Base-by-base conservation (phyloP, 768 basidiomycete species). In the Tephrocybe rancida region DNA sequence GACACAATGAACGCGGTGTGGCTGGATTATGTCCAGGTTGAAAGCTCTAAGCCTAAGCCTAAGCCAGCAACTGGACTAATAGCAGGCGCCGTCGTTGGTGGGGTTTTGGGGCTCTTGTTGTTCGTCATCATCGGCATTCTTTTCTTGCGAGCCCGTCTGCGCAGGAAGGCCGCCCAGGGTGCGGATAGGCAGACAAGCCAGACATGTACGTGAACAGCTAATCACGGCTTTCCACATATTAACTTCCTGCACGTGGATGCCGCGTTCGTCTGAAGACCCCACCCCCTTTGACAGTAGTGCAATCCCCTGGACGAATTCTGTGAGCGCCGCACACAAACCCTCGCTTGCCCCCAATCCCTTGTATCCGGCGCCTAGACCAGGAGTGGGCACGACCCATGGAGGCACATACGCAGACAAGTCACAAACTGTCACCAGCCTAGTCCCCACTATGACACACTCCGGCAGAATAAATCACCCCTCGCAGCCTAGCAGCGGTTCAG, bases 21-120 rank as follows among this genome's bases (percentile, higher is more conserved):
- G 53, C 48, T 54, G n/a, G 53, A 54, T 16, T 54, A 54, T 21
- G 18, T 54, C 21, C 8, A 48, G 37, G 30, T 54, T 29, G 53
- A 54, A 19, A 14, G 7, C n/a, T 2, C 41, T 29, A n/a, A 21
- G 13, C n/a, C n/a, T n/a, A n/a, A n/a, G n/a, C n/a, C n/a, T n/a
- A n/a, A n/a, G n/a, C 11, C 5, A 3, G 13, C 45, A 27, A 46
- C 32, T 42, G 53, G 39, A 18, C 13, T 54, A 4, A 54, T 54
- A 16, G 32, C 42, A 22, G 53, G 47, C 3, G 25, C 14, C 24
- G 30, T 54, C 16, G 14, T 44, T 27, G 47, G 53, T 11, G 53
- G 24, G 7, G 9, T 44, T 5, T 24, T 25, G 9, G 30, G 37
- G 3, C n/a, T 54, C 10, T 18, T 25, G n/a, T 21, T 54, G 26